phyloP scores from a whole-genome alignment of 306 rosid species.

The Sicyos baderoa region DNA sequence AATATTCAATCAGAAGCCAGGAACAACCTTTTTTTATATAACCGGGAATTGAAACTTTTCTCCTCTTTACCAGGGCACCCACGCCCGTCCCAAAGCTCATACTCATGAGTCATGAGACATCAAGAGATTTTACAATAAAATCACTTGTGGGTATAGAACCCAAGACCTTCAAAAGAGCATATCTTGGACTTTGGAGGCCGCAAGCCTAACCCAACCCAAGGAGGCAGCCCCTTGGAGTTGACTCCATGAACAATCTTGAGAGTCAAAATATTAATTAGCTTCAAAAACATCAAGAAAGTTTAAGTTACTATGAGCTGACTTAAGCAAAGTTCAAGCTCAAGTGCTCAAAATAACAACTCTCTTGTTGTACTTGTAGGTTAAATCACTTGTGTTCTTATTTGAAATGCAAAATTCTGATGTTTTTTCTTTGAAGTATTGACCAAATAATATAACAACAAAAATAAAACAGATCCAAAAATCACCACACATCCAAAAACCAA shows the following conservation, averaged over 20 bases:
- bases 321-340: neutral
- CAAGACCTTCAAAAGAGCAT: too few relatives aligned
- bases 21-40: too few relatives aligned
- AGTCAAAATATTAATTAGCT: neutral
- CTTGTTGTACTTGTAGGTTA: neutral
- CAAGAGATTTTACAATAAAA: too few relatives aligned
- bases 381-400: neutral
- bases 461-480: neutral
- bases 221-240: too few relatives aligned
- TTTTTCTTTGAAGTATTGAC: neutral
- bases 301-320: neutral
- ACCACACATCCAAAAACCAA: neutral
- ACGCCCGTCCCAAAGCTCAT: too few relatives aligned
- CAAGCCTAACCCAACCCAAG: too few relatives aligned
- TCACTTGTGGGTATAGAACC: too few relatives aligned
- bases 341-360: neutral
- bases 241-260: neutral
- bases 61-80: too few relatives aligned
- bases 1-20: neutral
- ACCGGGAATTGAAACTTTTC: too few relatives aligned
- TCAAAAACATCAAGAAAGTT: neutral
- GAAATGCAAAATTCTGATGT: neutral
- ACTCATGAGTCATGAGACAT: too few relatives aligned
- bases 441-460: neutral
- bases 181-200: too few relatives aligned